Conservation (phyloP, 2,329 filamentous ascomycete genomes). For the Fusarium sp. region DNA sequence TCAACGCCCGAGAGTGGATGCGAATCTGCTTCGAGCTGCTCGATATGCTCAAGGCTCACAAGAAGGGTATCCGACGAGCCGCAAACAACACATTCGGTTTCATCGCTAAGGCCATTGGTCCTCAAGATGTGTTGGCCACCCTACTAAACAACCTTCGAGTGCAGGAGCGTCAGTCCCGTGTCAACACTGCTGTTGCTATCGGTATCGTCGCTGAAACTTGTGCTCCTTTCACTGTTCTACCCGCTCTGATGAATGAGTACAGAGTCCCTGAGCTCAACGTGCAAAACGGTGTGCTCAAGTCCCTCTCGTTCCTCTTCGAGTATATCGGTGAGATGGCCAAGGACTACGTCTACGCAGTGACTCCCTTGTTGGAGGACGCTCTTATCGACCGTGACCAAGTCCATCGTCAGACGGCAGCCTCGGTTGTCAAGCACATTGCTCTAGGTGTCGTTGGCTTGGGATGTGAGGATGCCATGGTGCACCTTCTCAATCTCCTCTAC, state of each 20-base stretch:
- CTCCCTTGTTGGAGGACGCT: conserved; percentile 93
- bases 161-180: conserved; percentile 96
- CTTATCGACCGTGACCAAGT: conserved; percentile 98
- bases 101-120: conserved; percentile 98
- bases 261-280: conserved; percentile 98
- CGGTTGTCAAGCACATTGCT: conserved; percentile 97
- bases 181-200: conserved; percentile 98
- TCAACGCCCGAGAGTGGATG: conserved; percentile 99
- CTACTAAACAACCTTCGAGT: conserved; percentile 96
- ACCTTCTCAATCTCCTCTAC: conserved; percentile 94
- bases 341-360: conserved; percentile 98
- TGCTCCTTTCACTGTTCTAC: conserved; percentile 97
- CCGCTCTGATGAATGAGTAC: conserved; percentile 99
- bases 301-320: conserved; percentile 95
- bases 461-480: conserved; percentile 98
- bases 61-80: conserved; percentile 97
- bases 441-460: conserved; percentile 97
- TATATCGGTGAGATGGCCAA: conserved; percentile 99
- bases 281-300: conserved; percentile 98
- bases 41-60: conserved; percentile 99
- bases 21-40: conserved; percentile 98
- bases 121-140: conserved; percentile 95
- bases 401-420: conserved; percentile 94
- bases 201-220: conserved; percentile 99
- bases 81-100: conserved; percentile 99